Evolutionary conservation across 106 monocot species (phyloP), one percentile per base, ranked within the genome.

Genomic region (Alisma plantagoaquatica): DNA sequence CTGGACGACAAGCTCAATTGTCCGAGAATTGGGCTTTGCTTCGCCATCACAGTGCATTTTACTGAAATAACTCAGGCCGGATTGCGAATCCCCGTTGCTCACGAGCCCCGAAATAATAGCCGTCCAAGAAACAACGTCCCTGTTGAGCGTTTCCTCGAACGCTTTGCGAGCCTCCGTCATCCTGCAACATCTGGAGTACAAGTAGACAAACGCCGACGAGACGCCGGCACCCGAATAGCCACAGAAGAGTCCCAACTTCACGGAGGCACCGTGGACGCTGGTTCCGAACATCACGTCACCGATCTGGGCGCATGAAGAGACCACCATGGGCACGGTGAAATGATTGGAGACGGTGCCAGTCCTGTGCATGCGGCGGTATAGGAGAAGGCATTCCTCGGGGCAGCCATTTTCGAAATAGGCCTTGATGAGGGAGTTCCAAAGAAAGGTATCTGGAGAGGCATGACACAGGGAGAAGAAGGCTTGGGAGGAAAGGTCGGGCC

Each of bases 341-440:
- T 67, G 57, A 57, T 78, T 70, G 1, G 78, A 73, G 17, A 4
- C 23, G 2, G 58, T 59, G 4, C 64, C 70, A 8, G 43, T 50
- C 1, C 63, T 51, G 23, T 49, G 75, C 82, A 92, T 86, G 20
- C 20, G 66, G 24, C 23, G n/a, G 61, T 61, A 82, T 31, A 61
- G 41, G 42, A 4, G 43, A 43, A 92, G 60, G 22, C 65, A 51
- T 44, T 24, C 51, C 2, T 32, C 6, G 63, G 65, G 74, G n/a
- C 62, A 25, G 38, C 50, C 61, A 59, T 71, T 51, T 41, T 75
- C 65, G 62, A 76, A 76, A 38, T 76, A 86, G 61, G 78, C 18
- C 33, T 82, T 65, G 75, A 92, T 70, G 45, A 82, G 29, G 46
- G 86, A 79, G 79, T 92, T 92, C 73, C 82, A 87, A 3, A 86